phyloP scores from a whole-genome alignment of 1,284 basidiomycete genomes.

The Phylloporus sp. region DNA sequence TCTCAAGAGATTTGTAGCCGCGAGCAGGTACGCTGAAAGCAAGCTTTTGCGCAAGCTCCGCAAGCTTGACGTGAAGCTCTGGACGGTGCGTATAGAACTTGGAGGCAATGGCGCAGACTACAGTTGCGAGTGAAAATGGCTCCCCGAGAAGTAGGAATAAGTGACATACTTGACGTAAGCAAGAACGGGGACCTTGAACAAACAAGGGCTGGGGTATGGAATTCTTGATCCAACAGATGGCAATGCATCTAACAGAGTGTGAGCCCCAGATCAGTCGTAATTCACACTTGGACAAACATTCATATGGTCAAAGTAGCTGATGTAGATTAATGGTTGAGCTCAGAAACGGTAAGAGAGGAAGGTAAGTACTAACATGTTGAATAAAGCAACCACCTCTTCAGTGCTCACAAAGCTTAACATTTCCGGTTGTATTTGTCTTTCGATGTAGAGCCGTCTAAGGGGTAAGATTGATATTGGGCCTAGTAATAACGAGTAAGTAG shows the following conservation, averaged over 20 bases:
- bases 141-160: background rate
- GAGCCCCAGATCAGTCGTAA: background rate
- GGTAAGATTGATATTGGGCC: conserved; percentile 89
- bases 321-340: conserved; percentile 17
- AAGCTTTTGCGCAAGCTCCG: conserved; percentile 88
- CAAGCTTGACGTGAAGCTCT: conserved; percentile 82
- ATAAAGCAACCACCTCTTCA: conserved; percentile 88
- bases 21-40: conserved; percentile 86
- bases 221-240: conserved; percentile 78
- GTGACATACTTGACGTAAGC: conserved; percentile 82
- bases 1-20: conserved; percentile 95
- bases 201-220: conserved; percentile 91
- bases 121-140: conserved; percentile 8
- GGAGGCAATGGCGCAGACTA: conserved; percentile 92
- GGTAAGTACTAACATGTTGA: conserved; percentile 76
- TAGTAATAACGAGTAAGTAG: conserved; percentile 18
- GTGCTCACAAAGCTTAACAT: conserved; percentile 85
- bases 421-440: conserved; percentile 88
- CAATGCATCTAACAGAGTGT: conserved; percentile 60
- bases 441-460: conserved; percentile 85
- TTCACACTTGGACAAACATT: conserved; percentile 53
- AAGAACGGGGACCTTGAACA: conserved; percentile 92
- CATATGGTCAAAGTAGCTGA: conserved; percentile 78
- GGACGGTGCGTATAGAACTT: conserved; percentile 87
- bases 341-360: conserved; percentile 11